Conservation (phyloP, 2,329 filamentous ascomycete genomes). For the Aspergillus sp. region DNA sequence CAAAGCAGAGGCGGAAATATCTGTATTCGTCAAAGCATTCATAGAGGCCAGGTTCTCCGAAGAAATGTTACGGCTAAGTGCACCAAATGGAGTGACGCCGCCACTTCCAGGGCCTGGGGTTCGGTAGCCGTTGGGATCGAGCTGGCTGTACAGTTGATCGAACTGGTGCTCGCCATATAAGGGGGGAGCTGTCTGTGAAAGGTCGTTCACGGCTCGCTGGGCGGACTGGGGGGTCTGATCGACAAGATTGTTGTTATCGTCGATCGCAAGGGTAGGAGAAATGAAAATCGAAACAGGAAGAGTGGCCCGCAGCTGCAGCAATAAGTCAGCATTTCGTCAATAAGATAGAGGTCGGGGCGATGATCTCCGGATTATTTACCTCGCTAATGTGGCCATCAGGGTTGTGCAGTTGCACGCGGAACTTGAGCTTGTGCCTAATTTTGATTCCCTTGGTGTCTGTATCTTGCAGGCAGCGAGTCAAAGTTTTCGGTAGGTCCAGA, state of each 20-base stretch:
- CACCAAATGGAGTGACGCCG: slow-evolving; percentile 73
- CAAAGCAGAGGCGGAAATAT: slow-evolving; percentile 60
- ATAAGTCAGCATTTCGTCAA: not conserved
- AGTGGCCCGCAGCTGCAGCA: slow-evolving; percentile 70
- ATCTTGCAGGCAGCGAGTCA: slow-evolving; percentile 83
- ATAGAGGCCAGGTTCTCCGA: slow-evolving; percentile 70
- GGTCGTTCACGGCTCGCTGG: slow-evolving; percentile 48
- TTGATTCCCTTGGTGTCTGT: slow-evolving; percentile 86
- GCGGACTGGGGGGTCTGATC: slow-evolving; percentile 52
- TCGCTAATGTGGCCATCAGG: slow-evolving; percentile 93
- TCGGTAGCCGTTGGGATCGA: slow-evolving; percentile 76
- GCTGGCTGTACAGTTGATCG: slow-evolving; percentile 83
- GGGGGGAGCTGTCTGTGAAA: slow-evolving; percentile 72
- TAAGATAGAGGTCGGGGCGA: not conserved
- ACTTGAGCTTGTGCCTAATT: slow-evolving; percentile 84
- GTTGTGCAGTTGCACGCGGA: slow-evolving; percentile 87
- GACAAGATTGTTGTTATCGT: slow-evolving; percentile 78
- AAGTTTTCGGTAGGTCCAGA: slow-evolving; percentile 69
- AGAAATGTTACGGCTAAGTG: slow-evolving; percentile 68
- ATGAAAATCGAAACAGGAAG: slow-evolving; percentile 92
- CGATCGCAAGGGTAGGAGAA: slow-evolving; percentile 84
- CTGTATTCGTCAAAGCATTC: slow-evolving; percentile 45
- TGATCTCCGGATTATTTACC: slow-evolving; percentile 42
- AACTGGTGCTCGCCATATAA: slow-evolving; percentile 86
- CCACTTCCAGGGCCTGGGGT: slow-evolving; percentile 64